Evolutionary conservation across 306 rosid genomes (phyloP).

Genomic region (Malus sieversii): DNA sequence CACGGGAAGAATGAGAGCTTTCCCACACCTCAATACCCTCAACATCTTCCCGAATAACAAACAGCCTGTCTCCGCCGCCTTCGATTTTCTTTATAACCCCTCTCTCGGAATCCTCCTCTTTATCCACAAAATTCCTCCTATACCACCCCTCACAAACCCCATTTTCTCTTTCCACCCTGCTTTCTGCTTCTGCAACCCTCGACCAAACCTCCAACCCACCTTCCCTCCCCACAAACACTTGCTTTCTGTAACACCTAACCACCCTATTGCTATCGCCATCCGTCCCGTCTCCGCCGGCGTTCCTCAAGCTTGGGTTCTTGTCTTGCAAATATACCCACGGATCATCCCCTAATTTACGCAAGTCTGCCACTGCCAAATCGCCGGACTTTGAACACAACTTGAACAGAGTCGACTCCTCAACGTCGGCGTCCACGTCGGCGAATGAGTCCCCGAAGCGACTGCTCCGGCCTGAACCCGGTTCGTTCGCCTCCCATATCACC

Average conservation of each 20-base stretch:
- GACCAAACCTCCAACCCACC: conserved; percentile 92
- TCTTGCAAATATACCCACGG: conserved; percentile 87
- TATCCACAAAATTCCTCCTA: conserved; percentile 75
- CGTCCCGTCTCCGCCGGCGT: background rate
- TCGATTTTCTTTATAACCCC: conserved; percentile 68
- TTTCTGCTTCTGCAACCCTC: conserved; percentile 16
- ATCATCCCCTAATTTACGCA: conserved; percentile 63
- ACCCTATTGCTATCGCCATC: conserved; percentile 15
- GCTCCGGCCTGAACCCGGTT: conserved; percentile 82
- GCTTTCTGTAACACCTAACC: conserved; percentile 52
- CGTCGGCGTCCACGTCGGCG: conserved; percentile 55
- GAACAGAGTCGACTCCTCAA: conserved; percentile 46
- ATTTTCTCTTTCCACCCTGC: conserved; percentile 16
- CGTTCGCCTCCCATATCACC: conserved; percentile 77
- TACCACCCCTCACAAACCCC: conserved; percentile 38
- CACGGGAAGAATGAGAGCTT: conserved; percentile 52
- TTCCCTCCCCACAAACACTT: conserved; percentile 71
- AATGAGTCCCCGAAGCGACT: conserved; percentile 79
- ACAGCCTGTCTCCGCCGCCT: conserved; percentile 82
- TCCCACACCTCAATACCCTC: conserved; percentile 97
- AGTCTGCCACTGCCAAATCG: conserved; percentile 80
- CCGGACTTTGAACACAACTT: conserved; percentile 80
- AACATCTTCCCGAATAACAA: conserved; percentile 62
- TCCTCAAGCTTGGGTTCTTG: conserved; percentile 58
- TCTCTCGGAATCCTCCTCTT: conserved; percentile 52